A percentile compares a stretch with the other conserved stretches of the same genome.
Evolutionary conservation across 441 rosid species (phyloP).

Genomic region (Bruguiera hainesii): DNA sequence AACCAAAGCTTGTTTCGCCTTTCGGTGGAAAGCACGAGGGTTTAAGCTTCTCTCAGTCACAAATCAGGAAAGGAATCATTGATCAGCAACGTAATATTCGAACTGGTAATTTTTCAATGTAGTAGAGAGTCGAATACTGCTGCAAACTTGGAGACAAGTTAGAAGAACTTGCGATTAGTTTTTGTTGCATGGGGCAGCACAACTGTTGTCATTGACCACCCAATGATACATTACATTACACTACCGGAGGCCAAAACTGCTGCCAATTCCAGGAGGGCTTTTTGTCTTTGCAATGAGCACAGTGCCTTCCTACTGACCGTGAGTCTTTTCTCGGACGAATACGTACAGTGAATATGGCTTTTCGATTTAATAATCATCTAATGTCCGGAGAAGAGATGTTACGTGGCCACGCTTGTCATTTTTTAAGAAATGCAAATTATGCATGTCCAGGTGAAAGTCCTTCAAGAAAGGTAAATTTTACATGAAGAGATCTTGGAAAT

Average conservation of each 20-base stretch:
- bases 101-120: slow-evolving; percentile 57
- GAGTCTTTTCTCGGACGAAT: too few relatives aligned
- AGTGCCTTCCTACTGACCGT: too few relatives aligned
- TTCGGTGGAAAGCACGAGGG: slow-evolving; percentile 60
- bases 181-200: background rate
- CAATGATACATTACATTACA: slow-evolving; percentile 1
- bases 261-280: background rate
- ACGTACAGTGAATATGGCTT: background rate
- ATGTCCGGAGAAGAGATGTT: too few relatives aligned
- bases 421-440: slow-evolving; percentile 5
- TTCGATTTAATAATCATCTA: background rate
- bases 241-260: background rate
- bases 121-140: slow-evolving; percentile 34
- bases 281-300: background rate
- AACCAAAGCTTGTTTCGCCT: slow-evolving; percentile 69
- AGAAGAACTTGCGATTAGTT: background rate
- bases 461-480: too few relatives aligned
- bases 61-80: slow-evolving; percentile 55
- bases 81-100: slow-evolving; percentile 80
- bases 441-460: background rate
- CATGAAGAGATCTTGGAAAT: too few relatives aligned
- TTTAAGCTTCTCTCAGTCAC: slow-evolving; percentile 39
- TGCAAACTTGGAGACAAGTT: slow-evolving; percentile 13
- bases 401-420: background rate
- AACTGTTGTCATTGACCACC: background rate